Percentiles rank a stretch among this genome's conserved stretches.
These are phyloP conservation scores for Colletotrichum tropicale DNA, from an alignment of 2,329 filamentous ascomycete genomes.

Conservation along the genomic window DNA sequence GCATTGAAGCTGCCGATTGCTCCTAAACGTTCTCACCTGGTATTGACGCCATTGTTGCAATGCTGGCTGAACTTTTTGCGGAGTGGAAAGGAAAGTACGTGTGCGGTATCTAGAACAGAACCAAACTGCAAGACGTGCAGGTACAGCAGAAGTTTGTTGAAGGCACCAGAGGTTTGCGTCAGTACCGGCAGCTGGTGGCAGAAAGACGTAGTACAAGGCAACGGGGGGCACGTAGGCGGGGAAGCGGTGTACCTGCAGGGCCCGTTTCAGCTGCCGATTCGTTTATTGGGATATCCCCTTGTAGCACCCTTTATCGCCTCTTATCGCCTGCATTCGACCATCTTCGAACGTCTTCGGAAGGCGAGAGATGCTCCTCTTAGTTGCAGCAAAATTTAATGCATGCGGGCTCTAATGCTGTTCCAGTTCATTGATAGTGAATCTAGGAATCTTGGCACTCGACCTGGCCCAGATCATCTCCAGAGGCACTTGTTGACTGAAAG, in stretches of 20 bases:
- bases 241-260: constrained; percentile 22
- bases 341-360: neutral
- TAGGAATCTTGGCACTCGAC: neutral
- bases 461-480: neutral
- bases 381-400: neutral
- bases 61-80: constrained; percentile 8
- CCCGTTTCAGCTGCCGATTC: constrained; percentile 19
- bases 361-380: neutral
- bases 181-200: constrained; percentile 5
- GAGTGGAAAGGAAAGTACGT: neutral
- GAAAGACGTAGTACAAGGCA: constrained; percentile 10
- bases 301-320: neutral
- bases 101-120: neutral
- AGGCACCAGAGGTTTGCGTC: constrained; percentile 22
- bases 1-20: neutral
- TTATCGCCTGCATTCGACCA: neutral
- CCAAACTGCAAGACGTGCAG: neutral
- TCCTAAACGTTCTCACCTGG: constrained; percentile 46
- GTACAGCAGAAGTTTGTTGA: constrained; percentile 14
- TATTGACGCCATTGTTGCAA: constrained; percentile 55
- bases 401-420: neutral
- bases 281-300: constrained; percentile 7
- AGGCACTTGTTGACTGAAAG: neutral
- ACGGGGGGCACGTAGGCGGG: constrained; percentile 6
- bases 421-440: neutral